Percentiles rank a stretch among this genome's conserved stretches.
Evolutionary conservation across 225 moss, liverwort and hornwort genomes (phyloP).

Genomic region (Polytrichum commune): DNA sequence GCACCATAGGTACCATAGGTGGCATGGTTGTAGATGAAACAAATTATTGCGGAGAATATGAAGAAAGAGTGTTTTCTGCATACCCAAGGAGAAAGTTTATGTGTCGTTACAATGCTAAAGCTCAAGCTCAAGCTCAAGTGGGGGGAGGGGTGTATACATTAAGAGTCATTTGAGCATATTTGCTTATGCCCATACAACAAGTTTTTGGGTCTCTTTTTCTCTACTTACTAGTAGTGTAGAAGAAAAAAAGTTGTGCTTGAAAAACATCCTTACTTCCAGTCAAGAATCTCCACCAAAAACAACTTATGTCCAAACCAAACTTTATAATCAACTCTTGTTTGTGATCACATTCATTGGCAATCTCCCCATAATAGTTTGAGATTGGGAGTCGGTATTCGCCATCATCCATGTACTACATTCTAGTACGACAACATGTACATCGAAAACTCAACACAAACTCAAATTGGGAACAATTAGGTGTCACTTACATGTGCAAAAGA

Average conservation of each 20-base stretch:
- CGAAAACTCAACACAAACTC: too few relatives aligned
- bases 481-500: too few relatives aligned
- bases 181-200: slow-evolving; percentile 30
- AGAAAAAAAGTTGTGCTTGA: slow-evolving; percentile 25
- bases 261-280: slow-evolving; percentile 72
- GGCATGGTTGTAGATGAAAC: slow-evolving; percentile 12
- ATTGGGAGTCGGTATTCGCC: too few relatives aligned
- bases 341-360: too few relatives aligned
- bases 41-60: slow-evolving; percentile 11
- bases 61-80: slow-evolving; percentile 16
- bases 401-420: too few relatives aligned
- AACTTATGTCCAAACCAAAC: slow-evolving; percentile 6
- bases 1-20: slow-evolving; percentile 24
- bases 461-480: too few relatives aligned
- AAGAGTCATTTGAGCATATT: slow-evolving; percentile 20
- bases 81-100: slow-evolving; percentile 16
- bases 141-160: background rate
- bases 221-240: slow-evolving; percentile 37
- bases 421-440: too few relatives aligned
- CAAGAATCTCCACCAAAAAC: slow-evolving; percentile 80
- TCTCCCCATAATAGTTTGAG: too few relatives aligned
- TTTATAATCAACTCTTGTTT: too few relatives aligned
- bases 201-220: background rate
- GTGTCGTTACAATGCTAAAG: slow-evolving; percentile 34
- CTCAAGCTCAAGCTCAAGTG: background rate